Evolutionary conservation across 257 asterid species (phyloP), one percentile per base, ranked within the genome.

Genomic region (Solanum tacnaense): DNA sequence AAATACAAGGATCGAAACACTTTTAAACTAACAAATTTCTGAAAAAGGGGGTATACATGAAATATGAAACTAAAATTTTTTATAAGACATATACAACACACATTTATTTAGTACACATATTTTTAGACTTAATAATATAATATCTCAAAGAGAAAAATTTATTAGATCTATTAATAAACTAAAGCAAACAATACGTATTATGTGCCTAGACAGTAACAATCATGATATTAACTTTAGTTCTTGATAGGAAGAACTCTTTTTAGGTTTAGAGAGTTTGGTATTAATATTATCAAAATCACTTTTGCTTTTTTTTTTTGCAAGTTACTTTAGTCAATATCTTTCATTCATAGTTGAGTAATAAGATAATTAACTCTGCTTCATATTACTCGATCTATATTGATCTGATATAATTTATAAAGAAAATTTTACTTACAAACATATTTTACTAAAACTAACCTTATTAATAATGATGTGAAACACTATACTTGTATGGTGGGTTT

Each of bases 361-460:
- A n/a, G 31, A 27, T 65, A 0, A 65, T 5, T 1, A 35, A 35
- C 13, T 9, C 18, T 23, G 7, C 0, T 4, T 62, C 6, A 62
- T 62, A 23, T 23, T 62, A 9, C 7, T 62, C 1, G 7, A 23
- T 23, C 0, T 0, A 23, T 62, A 9, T 62, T 62, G 16, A 60
- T 21, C 1, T 9, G 31, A 23, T 21, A 60, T 11, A 60, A 2
- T 21, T 60, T 3, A 21, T 3, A 21, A 58, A 58, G 0, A 6
- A 2, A 6, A 46, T 0, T 4, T 46, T 5, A 49, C 1, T 49
- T 52, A 16, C 0, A 52, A 52, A 21, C 0, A 58, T 58, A 58
- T 58, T 23, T 60, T 60, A 60, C 0, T 9, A 60, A 58, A 60
- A 60, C 27, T 60, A 60, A 3, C 0, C 13, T 60, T 21, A 8